Evolutionary conservation across 345 rosid genomes (phyloP).

Genomic region (Murraya koenigii): DNA sequence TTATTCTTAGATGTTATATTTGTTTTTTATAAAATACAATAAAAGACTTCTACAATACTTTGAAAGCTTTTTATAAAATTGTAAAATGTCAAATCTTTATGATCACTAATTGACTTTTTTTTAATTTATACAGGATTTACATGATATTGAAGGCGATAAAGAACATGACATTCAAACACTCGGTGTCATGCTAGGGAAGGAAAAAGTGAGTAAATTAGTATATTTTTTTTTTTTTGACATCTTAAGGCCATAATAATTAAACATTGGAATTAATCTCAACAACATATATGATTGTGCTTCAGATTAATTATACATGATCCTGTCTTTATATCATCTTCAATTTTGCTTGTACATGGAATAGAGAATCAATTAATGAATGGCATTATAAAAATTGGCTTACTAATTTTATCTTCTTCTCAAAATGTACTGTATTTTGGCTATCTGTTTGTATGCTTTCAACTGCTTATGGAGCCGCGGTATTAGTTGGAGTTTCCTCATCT

Average conservation of each 20-base stretch:
- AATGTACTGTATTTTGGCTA: constrained; percentile 23
- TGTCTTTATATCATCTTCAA: too few species aligned
- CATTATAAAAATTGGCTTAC: background rate
- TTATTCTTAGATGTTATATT: too few species aligned
- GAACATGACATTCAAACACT: constrained; percentile 27
- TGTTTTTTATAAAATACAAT: too few species aligned
- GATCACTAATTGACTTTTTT: background rate
- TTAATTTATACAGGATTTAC: constrained; percentile 27
- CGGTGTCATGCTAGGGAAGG: constrained; percentile 24
- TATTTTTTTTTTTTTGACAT: too few species aligned
- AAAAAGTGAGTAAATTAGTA: constrained; percentile 20
- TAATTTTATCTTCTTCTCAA: background rate
- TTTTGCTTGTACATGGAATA: too few species aligned
- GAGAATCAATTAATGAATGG: too few species aligned
- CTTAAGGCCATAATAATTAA: too few species aligned
- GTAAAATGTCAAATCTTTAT: too few species aligned
- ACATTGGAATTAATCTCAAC: too few species aligned
- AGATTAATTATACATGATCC: too few species aligned
- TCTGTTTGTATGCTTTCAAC: constrained; percentile 27
- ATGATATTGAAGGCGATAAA: constrained; percentile 35
- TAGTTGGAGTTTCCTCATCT: constrained; percentile 25
- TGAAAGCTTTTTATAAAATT: background rate
- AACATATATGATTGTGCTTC: too few species aligned
- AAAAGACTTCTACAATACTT: too few species aligned
- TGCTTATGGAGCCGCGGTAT: constrained; percentile 29